Evolutionary conservation across 1,284 basidiomycete genomes (phyloP).

Genomic region (Austropuccinia psidii): DNA sequence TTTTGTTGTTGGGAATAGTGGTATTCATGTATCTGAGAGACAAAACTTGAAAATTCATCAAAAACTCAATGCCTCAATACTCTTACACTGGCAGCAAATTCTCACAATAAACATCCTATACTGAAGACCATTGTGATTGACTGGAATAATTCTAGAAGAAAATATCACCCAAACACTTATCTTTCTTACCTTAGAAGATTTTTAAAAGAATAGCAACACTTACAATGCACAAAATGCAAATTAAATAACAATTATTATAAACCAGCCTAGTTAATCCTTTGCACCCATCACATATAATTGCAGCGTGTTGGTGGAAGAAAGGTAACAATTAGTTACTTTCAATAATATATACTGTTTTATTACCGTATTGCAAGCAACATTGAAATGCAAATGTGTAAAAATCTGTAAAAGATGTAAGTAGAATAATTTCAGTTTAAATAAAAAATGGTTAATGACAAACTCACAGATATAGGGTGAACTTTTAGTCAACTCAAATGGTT

Average conservation of each 20-base stretch:
- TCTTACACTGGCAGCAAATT: not conserved
- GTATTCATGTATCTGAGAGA: not conserved
- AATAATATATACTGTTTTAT: not conserved
- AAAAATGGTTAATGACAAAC: too few relatives aligned
- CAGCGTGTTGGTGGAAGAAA: not conserved
- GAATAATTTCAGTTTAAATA: not conserved
- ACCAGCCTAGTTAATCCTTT: too few relatives aligned
- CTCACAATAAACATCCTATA: not conserved
- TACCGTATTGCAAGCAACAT: not conserved
- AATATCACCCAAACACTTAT: not conserved
- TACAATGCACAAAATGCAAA: not conserved
- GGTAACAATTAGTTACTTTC: not conserved
- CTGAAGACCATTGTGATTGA: not conserved
- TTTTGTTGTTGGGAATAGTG: not conserved
- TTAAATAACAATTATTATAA: not conserved
- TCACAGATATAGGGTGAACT: not conserved
- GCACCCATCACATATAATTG: not conserved
- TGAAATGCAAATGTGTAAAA: not conserved
- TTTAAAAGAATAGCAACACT: not conserved
- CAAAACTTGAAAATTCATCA: too few relatives aligned
- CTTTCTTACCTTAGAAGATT: not conserved
- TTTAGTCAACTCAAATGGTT: not conserved
- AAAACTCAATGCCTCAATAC: not conserved
- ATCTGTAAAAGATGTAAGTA: not conserved
- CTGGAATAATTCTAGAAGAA: not conserved